A percentile compares a stretch with the other conserved stretches of the same genome.
These are phyloP conservation scores for Choanephora cucurbitarum DNA, from an alignment of 371 early-diverging fungal species.

Conservation along the genomic window DNA sequence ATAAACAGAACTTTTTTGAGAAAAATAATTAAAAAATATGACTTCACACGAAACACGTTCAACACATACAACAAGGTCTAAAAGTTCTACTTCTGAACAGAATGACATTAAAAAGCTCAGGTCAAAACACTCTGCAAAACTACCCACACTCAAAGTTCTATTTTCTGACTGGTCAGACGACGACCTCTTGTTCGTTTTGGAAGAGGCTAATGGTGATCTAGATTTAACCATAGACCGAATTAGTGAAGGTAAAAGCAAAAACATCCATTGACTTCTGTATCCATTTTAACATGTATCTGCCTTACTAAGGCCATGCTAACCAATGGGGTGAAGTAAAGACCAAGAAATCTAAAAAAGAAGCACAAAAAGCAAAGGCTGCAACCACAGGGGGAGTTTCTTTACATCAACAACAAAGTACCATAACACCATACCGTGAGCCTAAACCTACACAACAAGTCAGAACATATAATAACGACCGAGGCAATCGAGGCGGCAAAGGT, in stretches of 20 bases:
- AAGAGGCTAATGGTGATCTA: slow-evolving; percentile 87
- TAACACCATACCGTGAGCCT: slow-evolving; percentile 21
- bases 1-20: slow-evolving; percentile 6
- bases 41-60: slow-evolving; percentile 40
- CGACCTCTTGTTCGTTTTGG: slow-evolving; percentile 80
- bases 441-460: slow-evolving; percentile 26
- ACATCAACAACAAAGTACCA: slow-evolving; percentile 30
- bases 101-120: slow-evolving; percentile 62
- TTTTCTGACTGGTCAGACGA: slow-evolving; percentile 90
- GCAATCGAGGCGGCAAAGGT: slow-evolving; percentile 32
- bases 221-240: slow-evolving; percentile 81
- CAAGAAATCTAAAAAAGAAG: slow-evolving; percentile 65
- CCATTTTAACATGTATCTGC: not conserved
- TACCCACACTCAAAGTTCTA: slow-evolving; percentile 76
- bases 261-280: not conserved
- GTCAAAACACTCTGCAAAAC: slow-evolving; percentile 59
- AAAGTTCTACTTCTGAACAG: slow-evolving; percentile 28
- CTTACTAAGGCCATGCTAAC: slow-evolving; percentile 70
- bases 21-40: slow-evolving; percentile 20
- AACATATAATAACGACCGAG: slow-evolving; percentile 30
- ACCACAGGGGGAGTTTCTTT: slow-evolving; percentile 19
- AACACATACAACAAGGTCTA: slow-evolving; percentile 31
- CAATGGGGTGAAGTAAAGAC: slow-evolving; percentile 94
- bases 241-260: slow-evolving; percentile 70
- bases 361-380: slow-evolving; percentile 46